Conservation (phyloP, 257 asterid genomes). For the Pogostemon cablin region DNA sequence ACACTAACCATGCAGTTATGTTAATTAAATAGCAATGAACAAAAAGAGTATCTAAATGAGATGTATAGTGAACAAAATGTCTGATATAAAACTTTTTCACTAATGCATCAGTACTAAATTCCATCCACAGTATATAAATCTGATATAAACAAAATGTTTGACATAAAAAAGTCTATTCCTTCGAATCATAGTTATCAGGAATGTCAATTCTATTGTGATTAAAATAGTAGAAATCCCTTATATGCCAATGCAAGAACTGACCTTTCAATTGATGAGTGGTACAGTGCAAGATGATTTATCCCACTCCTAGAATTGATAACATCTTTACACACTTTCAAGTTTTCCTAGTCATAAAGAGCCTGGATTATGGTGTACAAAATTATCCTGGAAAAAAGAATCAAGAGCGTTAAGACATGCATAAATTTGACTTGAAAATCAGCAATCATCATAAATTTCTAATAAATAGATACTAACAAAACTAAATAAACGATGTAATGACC, state of each 20-base stretch:
- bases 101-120: too few species aligned
- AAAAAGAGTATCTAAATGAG: slow-evolving; percentile 1
- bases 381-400: slow-evolving; percentile 51
- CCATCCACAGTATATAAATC: too few species aligned
- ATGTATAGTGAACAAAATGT: slow-evolving; percentile 6
- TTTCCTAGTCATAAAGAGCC: slow-evolving; percentile 80
- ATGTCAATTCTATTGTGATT: slow-evolving; percentile 4
- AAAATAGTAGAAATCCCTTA: slow-evolving; percentile 1
- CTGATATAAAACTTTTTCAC: background rate
- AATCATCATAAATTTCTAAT: slow-evolving; percentile 5
- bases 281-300: slow-evolving; percentile 62
- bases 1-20: slow-evolving; percentile 7
- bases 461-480: background rate
- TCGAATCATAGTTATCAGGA: background rate
- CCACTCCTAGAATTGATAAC: slow-evolving; percentile 71
- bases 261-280: slow-evolving; percentile 93
- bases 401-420: slow-evolving; percentile 16
- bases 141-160: too few species aligned
- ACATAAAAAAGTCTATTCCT: too few species aligned
- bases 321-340: slow-evolving; percentile 48
- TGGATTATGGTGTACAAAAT: slow-evolving; percentile 74
- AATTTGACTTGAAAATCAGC: background rate
- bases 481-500: background rate
- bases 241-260: slow-evolving; percentile 37
- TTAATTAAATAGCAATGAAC: slow-evolving; percentile 9